Base-by-base conservation (phyloP, 192 early-diverging fungal species). In the Glomus cerebriforme region DNA sequence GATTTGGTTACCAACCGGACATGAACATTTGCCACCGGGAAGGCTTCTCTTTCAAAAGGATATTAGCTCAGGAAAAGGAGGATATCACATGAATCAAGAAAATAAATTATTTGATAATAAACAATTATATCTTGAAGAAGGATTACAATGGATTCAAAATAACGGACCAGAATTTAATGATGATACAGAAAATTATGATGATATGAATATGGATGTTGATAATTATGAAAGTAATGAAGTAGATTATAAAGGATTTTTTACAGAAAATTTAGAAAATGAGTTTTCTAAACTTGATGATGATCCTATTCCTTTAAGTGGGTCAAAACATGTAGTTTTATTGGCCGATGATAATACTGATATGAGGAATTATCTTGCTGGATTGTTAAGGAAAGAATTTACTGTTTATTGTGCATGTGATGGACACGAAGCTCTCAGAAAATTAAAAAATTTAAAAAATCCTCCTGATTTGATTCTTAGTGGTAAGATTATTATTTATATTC, bases 261-360 rank as follows among this genome's bases (percentile, higher is more conserved):
- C 13, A 22, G 34, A 43, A 19, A 10, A n/a, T 31, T 19, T n/a
- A n/a, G 22, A 17, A 17, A 35, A 9, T 9, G n/a, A 12, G 19
- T 39, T 68, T 8, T 35, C 66, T 1, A 26, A 39, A n/a, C n/a
- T 8, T 8, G 22, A 39, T 39, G 34, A 68, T 39, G 29, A n/a
- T 68, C 31, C 13, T 68, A 37, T n/a, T 37, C 13, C 15, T 10
- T 3, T 34, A 2, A 37, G 19, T 63, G 24, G 19, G 4, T 19
- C 49, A 15, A 65, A 68, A 37, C 34, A 49, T 34, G 13, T 19
- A 19, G 35, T 86, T 6, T 49, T 88, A 34, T 26, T 86, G 19
- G 83, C 85, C 7, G 87, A 88, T 49, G 87, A 88, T 68, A 88
- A 86, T 59, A 77, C 77, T 29, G 87, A 88, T 29, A 88, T 88